These are phyloP conservation scores for Linderniella brevidens DNA, from an alignment of 257 asterid species.

Conservation along the genomic window DNA sequence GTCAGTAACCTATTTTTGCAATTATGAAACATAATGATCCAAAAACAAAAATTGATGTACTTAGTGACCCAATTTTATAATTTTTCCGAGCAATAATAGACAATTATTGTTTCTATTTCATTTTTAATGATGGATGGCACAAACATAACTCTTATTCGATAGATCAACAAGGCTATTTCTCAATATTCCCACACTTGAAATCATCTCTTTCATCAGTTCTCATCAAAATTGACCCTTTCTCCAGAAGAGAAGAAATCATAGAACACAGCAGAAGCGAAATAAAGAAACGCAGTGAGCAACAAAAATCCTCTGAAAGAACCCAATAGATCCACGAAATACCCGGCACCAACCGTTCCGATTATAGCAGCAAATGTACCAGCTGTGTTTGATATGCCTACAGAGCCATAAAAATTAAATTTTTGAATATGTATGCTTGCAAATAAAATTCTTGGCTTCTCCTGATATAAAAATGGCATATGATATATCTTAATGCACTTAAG, in stretches of 20 bases:
- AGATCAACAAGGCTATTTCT: too few relatives aligned
- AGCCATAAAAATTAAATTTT: constrained; percentile 6
- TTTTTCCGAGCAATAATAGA: too few relatives aligned
- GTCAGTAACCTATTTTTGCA: too few relatives aligned
- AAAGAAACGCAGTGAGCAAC: constrained; percentile 60
- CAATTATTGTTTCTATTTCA: too few relatives aligned
- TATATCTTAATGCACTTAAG: too few relatives aligned
- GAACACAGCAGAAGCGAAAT: constrained; percentile 63
- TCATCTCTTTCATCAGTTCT: constrained; percentile 11
- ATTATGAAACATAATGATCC: too few relatives aligned
- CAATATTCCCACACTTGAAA: too few relatives aligned
- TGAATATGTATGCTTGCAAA: not conserved
- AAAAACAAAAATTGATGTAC: too few relatives aligned
- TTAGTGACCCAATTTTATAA: too few relatives aligned
- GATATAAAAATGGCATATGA: too few relatives aligned
- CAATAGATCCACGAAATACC: constrained; percentile 68
- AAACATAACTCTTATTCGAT: too few relatives aligned
- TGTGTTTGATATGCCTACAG: constrained; percentile 68
- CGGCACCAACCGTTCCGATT: constrained; percentile 87
- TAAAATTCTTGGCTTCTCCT: not conserved
- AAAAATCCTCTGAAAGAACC: constrained; percentile 90
- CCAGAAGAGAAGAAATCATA: constrained; percentile 64
- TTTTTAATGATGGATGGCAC: too few relatives aligned
- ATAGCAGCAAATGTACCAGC: constrained; percentile 93
- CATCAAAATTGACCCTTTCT: constrained; percentile 61